Evolutionary conservation across 2,329 filamentous ascomycete species (phyloP).

Genomic region (Emergomyces africanus): DNA sequence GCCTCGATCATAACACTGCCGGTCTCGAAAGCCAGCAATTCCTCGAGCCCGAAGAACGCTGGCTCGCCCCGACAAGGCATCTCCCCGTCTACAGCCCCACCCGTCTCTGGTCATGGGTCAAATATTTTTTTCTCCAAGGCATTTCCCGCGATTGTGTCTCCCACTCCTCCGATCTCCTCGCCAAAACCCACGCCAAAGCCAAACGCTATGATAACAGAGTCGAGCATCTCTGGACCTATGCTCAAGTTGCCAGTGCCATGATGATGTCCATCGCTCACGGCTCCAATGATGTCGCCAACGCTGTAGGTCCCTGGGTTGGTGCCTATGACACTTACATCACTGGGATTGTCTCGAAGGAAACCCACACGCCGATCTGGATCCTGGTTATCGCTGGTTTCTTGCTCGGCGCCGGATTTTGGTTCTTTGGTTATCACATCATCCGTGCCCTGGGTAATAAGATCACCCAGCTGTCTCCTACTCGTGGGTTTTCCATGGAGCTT

Average conservation of each 20-base stretch:
- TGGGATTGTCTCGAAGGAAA: constrained; percentile 19
- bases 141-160: constrained; percentile 31
- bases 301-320: constrained; percentile 29
- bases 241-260: constrained; percentile 29
- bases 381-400: constrained; percentile 25
- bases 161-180: constrained; percentile 28
- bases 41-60: constrained; percentile 21
- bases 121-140: constrained; percentile 33
- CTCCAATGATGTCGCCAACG: constrained; percentile 34
- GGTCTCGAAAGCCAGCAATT: constrained; percentile 14
- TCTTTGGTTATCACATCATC: constrained; percentile 31
- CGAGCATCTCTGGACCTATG: constrained; percentile 37
- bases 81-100: constrained; percentile 19
- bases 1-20: constrained; percentile 11
- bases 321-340: constrained; percentile 25
- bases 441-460: constrained; percentile 30
- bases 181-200: constrained; percentile 29
- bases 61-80: constrained; percentile 22
- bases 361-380: constrained; percentile 29
- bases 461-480: constrained; percentile 27
- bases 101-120: constrained; percentile 27
- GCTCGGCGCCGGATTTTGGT: constrained; percentile 30
- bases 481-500: constrained; percentile 29
- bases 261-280: constrained; percentile 34
- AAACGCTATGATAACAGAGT: constrained; percentile 34